A percentile compares a stretch with the other conserved stretches of the same genome.
These are phyloP conservation scores for Aspergillus clavatus DNA, from an alignment of 2,329 filamentous ascomycete species.

Conservation along the genomic window DNA sequence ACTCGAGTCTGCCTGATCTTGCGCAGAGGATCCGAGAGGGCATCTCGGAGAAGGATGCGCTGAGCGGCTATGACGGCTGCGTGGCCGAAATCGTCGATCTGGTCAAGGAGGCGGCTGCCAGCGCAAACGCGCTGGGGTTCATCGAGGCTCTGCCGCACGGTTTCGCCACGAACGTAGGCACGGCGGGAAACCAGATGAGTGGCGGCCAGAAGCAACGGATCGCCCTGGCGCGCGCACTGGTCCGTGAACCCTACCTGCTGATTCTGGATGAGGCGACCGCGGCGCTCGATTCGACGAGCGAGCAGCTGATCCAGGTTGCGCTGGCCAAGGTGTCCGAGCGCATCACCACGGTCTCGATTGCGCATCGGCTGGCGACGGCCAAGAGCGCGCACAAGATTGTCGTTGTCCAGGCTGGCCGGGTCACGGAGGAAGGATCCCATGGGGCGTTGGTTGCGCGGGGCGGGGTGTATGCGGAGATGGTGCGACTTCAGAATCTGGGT, in stretches of 20 bases:
- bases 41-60: slow-evolving; percentile 19
- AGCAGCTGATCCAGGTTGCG: slow-evolving; percentile 32
- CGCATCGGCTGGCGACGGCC: slow-evolving; percentile 35
- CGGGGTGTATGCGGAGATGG: slow-evolving; percentile 47
- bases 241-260: slow-evolving; percentile 78
- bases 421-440: slow-evolving; percentile 33
- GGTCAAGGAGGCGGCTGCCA: slow-evolving; percentile 25
- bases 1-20: slow-evolving; percentile 24
- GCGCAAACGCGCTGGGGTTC: slow-evolving; percentile 26
- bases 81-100: slow-evolving; percentile 26
- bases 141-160: slow-evolving; percentile 23
- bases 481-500: slow-evolving; percentile 42
- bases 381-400: slow-evolving; percentile 37
- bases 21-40: slow-evolving; percentile 22
- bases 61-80: slow-evolving; percentile 16
- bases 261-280: slow-evolving; percentile 37
- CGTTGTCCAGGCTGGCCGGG: slow-evolving; percentile 30
- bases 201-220: slow-evolving; percentile 88
- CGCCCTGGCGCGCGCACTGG: slow-evolving; percentile 77
- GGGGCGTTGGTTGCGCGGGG: slow-evolving; percentile 28
- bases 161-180: slow-evolving; percentile 33
- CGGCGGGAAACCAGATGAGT: slow-evolving; percentile 25
- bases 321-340: slow-evolving; percentile 25
- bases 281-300: slow-evolving; percentile 33
- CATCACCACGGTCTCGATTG: slow-evolving; percentile 34